Percentiles rank a stretch among this genome's conserved stretches.
Evolutionary conservation across 208 protist species (phyloP).

Genomic region (Trypanosoma caninum): DNA sequence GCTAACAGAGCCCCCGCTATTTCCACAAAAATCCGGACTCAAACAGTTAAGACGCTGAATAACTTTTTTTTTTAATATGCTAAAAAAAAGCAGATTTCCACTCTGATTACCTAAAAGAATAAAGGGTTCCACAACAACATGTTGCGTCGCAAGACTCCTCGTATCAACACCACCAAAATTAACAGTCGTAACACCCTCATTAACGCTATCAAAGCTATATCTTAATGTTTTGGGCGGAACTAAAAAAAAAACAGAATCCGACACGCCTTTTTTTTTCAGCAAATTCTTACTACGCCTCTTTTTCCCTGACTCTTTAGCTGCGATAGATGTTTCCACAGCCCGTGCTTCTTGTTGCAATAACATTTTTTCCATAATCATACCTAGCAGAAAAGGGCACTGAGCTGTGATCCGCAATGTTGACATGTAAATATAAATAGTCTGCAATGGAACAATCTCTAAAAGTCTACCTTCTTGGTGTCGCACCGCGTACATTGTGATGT

Average conservation of each 20-base stretch:
- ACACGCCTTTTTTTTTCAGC: too few species aligned
- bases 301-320: too few species aligned
- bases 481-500: constrained; percentile 65
- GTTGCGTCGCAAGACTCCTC: constrained; percentile 43
- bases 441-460: constrained; percentile 51
- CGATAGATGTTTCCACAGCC: too few species aligned
- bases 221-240: too few species aligned
- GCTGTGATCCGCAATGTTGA: constrained; percentile 72
- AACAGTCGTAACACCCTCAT: not conserved
- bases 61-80: constrained; percentile 56
- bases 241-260: too few species aligned
- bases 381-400: constrained; percentile 57
- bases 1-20: constrained; percentile 13
- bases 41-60: constrained; percentile 77
- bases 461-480: constrained; percentile 65
- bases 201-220: too few species aligned
- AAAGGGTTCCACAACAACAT: constrained; percentile 77
- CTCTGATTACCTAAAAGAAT: constrained; percentile 84
- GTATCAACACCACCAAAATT: not conserved
- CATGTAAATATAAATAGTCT: constrained; percentile 62
- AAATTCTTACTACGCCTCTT: too few species aligned
- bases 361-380: constrained; percentile 30
- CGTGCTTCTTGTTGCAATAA: constrained; percentile 12
- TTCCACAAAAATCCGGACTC: constrained; percentile 2
- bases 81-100: constrained; percentile 75